These are phyloP conservation scores for Leonotis leonurus DNA, from an alignment of 257 asterid species.

Conservation along the genomic window DNA sequence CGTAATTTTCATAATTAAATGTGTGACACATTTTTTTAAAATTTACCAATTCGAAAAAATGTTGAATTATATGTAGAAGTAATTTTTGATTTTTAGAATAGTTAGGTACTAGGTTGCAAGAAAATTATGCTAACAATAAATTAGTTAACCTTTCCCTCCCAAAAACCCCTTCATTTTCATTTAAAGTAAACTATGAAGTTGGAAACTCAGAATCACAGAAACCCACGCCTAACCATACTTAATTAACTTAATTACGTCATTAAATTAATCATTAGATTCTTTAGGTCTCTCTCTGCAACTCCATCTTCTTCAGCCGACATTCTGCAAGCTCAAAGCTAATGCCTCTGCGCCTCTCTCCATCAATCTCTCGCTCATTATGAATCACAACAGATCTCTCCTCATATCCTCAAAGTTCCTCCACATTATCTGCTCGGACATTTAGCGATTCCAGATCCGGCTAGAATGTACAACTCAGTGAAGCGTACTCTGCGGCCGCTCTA, in stretches of 20 bases:
- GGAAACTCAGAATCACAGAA: slow-evolving; percentile 10
- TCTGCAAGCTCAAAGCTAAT: slow-evolving; percentile 5
- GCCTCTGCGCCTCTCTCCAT: background rate
- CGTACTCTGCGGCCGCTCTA: slow-evolving; percentile 47
- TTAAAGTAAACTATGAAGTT: too few species aligned
- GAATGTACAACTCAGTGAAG: slow-evolving; percentile 51
- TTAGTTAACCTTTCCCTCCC: too few species aligned
- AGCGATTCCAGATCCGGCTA: slow-evolving; percentile 4
- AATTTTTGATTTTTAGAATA: too few species aligned
- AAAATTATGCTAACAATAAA: too few species aligned
- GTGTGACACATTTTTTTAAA: too few species aligned
- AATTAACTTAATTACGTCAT: too few species aligned
- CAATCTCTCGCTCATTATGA: slow-evolving; percentile 30
- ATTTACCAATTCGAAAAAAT: too few species aligned
- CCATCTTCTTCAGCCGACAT: background rate
- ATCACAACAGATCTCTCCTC: slow-evolving; percentile 41
- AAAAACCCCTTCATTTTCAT: too few species aligned
- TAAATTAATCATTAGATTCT: too few species aligned
- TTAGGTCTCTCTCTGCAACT: background rate
- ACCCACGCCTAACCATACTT: background rate
- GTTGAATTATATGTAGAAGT: too few species aligned
- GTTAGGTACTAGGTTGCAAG: too few species aligned
- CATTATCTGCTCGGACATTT: slow-evolving; percentile 29
- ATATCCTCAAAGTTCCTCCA: slow-evolving; percentile 48
- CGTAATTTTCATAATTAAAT: too few species aligned